phyloP scores from a whole-genome alignment of 495 filamentous ascomycete genomes.

The Extremus antarcticus region DNA sequence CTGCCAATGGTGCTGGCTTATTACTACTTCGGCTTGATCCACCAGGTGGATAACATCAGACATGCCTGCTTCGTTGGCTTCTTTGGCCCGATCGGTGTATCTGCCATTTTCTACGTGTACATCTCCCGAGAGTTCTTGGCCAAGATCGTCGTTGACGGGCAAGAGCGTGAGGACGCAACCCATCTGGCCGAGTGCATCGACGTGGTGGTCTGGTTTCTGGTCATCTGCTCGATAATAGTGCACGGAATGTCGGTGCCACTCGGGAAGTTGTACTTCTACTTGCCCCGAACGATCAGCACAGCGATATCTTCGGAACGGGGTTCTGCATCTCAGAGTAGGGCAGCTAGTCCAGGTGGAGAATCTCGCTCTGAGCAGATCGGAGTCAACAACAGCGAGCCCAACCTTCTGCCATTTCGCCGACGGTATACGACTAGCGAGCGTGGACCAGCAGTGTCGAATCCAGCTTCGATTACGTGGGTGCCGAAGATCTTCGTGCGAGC shows the following conservation, averaged over 20 bases:
- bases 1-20: constrained; percentile 64
- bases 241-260: constrained; percentile 79
- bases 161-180: constrained; percentile 54
- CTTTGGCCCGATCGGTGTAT: constrained; percentile 92
- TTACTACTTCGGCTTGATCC: constrained; percentile 53
- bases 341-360: not conserved
- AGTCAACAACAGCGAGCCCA: not conserved
- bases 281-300: constrained; percentile 65
- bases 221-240: constrained; percentile 77
- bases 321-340: constrained; percentile 4
- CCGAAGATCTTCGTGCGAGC: constrained; percentile 1
- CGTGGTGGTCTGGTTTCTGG: constrained; percentile 78
- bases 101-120: constrained; percentile 75
- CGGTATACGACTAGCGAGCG: not conserved
- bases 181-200: constrained; percentile 51
- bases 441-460: not conserved
- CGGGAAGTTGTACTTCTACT: constrained; percentile 69
- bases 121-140: constrained; percentile 59
- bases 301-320: constrained; percentile 36
- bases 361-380: not conserved
- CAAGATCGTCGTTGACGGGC: constrained; percentile 42
- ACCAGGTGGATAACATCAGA: constrained; percentile 60
- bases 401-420: not conserved
- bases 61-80: constrained; percentile 82
- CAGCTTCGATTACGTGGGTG: not conserved